Percentiles rank a stretch among this genome's conserved stretches.
These are phyloP conservation scores for Turnera subulata DNA, from an alignment of 345 rosid species.

Conservation along the genomic window DNA sequence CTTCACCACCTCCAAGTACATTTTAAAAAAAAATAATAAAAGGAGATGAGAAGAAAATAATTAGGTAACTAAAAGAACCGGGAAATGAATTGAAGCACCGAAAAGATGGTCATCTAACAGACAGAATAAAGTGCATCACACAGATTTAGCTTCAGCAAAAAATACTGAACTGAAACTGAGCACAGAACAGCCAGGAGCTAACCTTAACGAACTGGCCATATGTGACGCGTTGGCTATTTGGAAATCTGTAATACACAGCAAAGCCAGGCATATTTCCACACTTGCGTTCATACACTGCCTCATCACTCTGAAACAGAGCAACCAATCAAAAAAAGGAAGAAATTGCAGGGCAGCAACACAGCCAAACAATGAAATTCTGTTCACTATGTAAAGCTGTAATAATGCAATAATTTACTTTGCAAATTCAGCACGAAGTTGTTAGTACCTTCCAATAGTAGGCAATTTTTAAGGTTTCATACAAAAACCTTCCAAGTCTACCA, in stretches of 20 bases:
- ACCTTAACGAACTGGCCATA: slow-evolving; percentile 99
- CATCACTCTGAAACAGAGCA: slow-evolving; percentile 66
- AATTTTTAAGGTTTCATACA: slow-evolving; percentile 89
- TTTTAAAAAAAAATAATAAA: too few relatives aligned
- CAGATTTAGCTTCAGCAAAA: not conserved
- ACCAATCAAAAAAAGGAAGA: slow-evolving; percentile 1
- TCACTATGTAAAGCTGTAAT: too few relatives aligned
- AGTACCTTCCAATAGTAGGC: slow-evolving; percentile 96
- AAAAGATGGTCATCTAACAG: not conserved
- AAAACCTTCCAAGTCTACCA: slow-evolving; percentile 92
- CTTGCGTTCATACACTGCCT: slow-evolving; percentile 88
- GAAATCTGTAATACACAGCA: slow-evolving; percentile 95
- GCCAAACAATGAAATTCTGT: not conserved
- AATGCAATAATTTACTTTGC: not conserved
- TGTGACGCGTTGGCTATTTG: slow-evolving; percentile 95
- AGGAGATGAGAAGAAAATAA: too few relatives aligned
- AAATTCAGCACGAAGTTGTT: not conserved
- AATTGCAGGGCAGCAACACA: too few relatives aligned
- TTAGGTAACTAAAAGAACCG: too few relatives aligned
- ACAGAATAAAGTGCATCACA: not conserved
- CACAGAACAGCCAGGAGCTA: slow-evolving; percentile 15
- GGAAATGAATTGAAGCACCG: too few relatives aligned
- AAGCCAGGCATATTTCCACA: slow-evolving; percentile 99
- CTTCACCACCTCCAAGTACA: too few relatives aligned
- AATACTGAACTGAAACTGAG: not conserved